Percentiles rank a stretch among this genome's conserved stretches.
Evolutionary conservation across 192 early-diverging fungal species (phyloP).

Genomic region (Neocallimastix lanati): DNA sequence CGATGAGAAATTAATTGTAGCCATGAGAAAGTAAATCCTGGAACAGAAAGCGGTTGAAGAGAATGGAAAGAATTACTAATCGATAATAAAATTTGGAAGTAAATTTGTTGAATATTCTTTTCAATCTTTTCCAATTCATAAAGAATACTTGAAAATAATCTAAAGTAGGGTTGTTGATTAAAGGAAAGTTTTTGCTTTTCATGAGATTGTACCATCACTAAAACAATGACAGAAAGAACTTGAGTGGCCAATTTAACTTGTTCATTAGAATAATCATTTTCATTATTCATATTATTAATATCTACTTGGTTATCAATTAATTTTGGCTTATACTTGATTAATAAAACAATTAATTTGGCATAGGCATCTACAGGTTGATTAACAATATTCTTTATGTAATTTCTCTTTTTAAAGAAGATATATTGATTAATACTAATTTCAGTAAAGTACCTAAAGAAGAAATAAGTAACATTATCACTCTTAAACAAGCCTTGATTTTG

Average conservation of each 20-base stretch:
- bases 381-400: constrained; percentile 9
- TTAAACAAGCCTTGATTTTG: constrained; percentile 58
- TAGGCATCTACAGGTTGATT: constrained; percentile 84
- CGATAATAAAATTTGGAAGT: constrained; percentile 51
- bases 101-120: constrained; percentile 40
- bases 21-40: constrained; percentile 90
- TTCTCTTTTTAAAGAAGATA: neutral
- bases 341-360: constrained; percentile 62
- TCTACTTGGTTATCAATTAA: constrained; percentile 4
- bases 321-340: constrained; percentile 54
- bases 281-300: constrained; percentile 3
- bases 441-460: constrained; percentile 81
- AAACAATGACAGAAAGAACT: constrained; percentile 65
- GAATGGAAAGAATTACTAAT: constrained; percentile 64
- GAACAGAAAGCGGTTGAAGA: constrained; percentile 66
- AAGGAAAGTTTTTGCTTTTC: constrained; percentile 57
- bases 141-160: constrained; percentile 66
- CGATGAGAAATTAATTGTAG: constrained; percentile 82
- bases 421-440: constrained; percentile 46
- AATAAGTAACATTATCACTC: constrained; percentile 51
- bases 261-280: constrained; percentile 24
- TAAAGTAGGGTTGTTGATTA: constrained; percentile 78
- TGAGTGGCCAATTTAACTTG: constrained; percentile 37
- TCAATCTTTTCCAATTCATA: constrained; percentile 56
- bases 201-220: constrained; percentile 68